Conservation (phyloP, 352 stramenopile species). For the Pythium grandisporangium region DNA sequence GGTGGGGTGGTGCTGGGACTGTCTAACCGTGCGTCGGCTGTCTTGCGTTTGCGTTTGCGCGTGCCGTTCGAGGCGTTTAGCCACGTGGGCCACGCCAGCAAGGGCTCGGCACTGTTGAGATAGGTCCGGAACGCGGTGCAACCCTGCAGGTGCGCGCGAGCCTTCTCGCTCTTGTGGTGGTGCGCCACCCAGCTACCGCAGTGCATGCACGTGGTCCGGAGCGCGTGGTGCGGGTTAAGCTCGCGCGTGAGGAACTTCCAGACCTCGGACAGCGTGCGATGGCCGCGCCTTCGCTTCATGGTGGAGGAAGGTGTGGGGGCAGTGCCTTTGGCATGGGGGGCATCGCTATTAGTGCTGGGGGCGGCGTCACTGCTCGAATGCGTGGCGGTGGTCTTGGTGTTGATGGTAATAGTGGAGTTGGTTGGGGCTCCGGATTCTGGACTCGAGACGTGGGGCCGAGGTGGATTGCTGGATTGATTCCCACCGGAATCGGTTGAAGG, state of each 20-base stretch:
- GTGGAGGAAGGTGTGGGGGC: neutral
- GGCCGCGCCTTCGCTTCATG: constrained; percentile 10
- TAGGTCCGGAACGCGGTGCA: constrained; percentile 12
- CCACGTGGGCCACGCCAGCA: constrained; percentile 6
- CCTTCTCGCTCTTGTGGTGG: constrained; percentile 31
- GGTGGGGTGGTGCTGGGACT: neutral
- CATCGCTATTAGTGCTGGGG: too few relatives aligned
- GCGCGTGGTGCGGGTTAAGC: constrained; percentile 12
- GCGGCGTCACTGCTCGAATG: too few relatives aligned
- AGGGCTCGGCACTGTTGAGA: neutral
- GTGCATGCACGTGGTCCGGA: constrained; percentile 12
- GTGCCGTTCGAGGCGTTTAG: constrained; percentile 1
- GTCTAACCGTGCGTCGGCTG: neutral
- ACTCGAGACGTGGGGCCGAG: too few relatives aligned
- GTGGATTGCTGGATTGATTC: too few relatives aligned
- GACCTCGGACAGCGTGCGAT: constrained; percentile 15
- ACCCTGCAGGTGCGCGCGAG: constrained; percentile 15
- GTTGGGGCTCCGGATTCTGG: too few relatives aligned
- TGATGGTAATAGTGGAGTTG: too few relatives aligned
- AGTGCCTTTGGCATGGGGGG: too few relatives aligned
- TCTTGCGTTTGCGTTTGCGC: neutral
- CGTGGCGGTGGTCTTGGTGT: neutral
- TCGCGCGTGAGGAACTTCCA: constrained; percentile 16
- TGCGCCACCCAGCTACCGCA: constrained; percentile 13
- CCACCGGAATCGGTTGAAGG: too few relatives aligned